Base-by-base conservation (phyloP, 805 yeast genomes). In the Starmera dryadoides region DNA sequence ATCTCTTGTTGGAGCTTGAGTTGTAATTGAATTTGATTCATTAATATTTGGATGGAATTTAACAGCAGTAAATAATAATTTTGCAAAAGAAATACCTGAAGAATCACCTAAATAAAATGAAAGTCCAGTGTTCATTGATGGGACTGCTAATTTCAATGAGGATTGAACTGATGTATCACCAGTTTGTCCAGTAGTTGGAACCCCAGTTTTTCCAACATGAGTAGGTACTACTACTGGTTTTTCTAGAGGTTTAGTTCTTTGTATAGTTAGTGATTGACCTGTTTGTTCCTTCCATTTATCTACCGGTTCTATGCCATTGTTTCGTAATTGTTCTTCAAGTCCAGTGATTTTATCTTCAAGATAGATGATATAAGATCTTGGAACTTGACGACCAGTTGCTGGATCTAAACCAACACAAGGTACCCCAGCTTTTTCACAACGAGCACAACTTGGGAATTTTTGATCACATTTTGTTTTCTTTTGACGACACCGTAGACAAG, bases 371-470 rank as follows among this genome's bases (percentile, higher is more conserved):
- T 84, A 83, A 3, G 87, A 82, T 30, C 97, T 64, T 0, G 96
- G 94, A 1, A 87, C 77, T 47, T 83, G 87, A 39, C 95, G 66
- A 0, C 95, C 95, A 0, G 96, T 86, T 6, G 88, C 86, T 0
- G 95, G 88, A 55, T 89, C 96, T 3, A 85, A 59, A 0, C 94
- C 86, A 4, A 86, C 78, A 60, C 97, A 88, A 6, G 83, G 85
- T 3, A 66, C 81, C 6, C 77, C 74, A 10, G 84, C 81, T 40
- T 67, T 72, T 15, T 62, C 59, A 57, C 86, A 80, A 45, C 69
- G 68, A 21, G 64, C 60, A 50, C 86, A 81, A 14, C 70, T 59
- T 1, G 85, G 86, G 32, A 66, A 69, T 31, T 64, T 68, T 42
- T 79, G 68, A n/a, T 77, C 73, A 55, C 86, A 80, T 46, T 75